Base-by-base conservation (phyloP, 768 basidiomycete species). In the Leucosporidium creatinivorum region DNA sequence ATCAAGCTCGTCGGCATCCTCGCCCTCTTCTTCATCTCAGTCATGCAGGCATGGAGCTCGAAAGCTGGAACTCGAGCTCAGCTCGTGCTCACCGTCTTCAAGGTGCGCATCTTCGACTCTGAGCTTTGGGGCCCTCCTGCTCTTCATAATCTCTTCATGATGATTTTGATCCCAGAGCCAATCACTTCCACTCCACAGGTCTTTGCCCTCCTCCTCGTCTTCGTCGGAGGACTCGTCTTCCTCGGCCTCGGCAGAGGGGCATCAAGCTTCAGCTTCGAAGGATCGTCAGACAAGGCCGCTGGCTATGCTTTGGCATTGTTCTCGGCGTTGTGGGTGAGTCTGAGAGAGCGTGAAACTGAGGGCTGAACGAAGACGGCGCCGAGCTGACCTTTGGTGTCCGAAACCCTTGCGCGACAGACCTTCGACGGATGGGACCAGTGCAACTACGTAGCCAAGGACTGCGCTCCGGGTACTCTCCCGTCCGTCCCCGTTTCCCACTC, bases 381-480 rank as follows among this genome's bases (percentile, higher is more conserved):
- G 25, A 33, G n/a, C 51, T 60, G 58, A 60, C 26, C n/a, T 47
- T 3, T 28, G 44, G 17, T 49, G 4, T 23, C 10, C 8, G 21
- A 25, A 18, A 26, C 33, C 33, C 33, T 26, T 61, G 66, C 52
- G 7, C 48, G 56, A 26, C 61, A 80, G 91, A 93, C 93, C 2
- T 93, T 91, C 72, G 93, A 93, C 77, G 94, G 94, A 0, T 99
- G 93, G 88, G 19, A 93, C 89, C 33, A 92, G 92, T 78, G 58
- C 23, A 70, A 73, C 55, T 73, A 66, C 44, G 67, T 75, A 21
- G 67, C 66, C 1, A 55, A 65, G 10, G 66, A 68, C 33, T 44
- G 54, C 12, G 57, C 50, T 2, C 69, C 66, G 0, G 69, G 72
- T 2, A 5, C 55, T 9, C 30, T 73, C 1, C 72, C 68, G 31